phyloP scores from a whole-genome alignment of 352 stramenopile genomes.

The Pythium folliculosum region DNA sequence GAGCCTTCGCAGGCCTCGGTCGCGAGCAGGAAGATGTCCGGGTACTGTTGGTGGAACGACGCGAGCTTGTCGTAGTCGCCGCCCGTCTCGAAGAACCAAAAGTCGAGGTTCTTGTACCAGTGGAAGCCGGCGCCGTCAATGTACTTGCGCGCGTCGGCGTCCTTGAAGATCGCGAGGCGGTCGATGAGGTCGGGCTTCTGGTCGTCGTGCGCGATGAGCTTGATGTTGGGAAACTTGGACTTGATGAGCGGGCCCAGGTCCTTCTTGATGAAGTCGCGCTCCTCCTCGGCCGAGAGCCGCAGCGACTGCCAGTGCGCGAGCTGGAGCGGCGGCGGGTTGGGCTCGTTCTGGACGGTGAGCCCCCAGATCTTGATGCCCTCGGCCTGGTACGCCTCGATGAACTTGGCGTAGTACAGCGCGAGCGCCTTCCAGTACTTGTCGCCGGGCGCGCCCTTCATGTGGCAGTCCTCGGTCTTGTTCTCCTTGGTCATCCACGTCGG shows the following conservation, averaged over 20 bases:
- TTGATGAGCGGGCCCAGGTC: conserved; percentile 76
- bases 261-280: conserved; percentile 74
- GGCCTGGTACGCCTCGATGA: conserved; percentile 78
- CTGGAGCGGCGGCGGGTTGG: conserved; percentile 31
- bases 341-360: conserved; percentile 89
- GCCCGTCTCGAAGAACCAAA: conserved; percentile 38
- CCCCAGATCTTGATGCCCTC: conserved; percentile 78
- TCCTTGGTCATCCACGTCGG: conserved; percentile 87
- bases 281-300: conserved; percentile 39
- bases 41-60: conserved; percentile 56
- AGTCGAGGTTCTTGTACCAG: conserved; percentile 80
- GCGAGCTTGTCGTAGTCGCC: conserved; percentile 52
- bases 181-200: conserved; percentile 63
- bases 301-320: conserved; percentile 57
- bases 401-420: conserved; percentile 80
- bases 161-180: conserved; percentile 35
- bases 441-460: conserved; percentile 53
- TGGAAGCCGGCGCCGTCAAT: conserved; percentile 84
- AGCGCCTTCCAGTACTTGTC: conserved; percentile 72
- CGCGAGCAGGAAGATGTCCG: conserved; percentile 78
- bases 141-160: conserved; percentile 64
- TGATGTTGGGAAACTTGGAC: conserved; percentile 48
- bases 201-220: conserved; percentile 88
- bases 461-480: conserved; percentile 59
- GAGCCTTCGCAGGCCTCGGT: conserved; percentile 81